These are phyloP conservation scores for Rhododendron ferrugineum DNA, from an alignment of 148 eudicot genomes.

Conservation along the genomic window DNA sequence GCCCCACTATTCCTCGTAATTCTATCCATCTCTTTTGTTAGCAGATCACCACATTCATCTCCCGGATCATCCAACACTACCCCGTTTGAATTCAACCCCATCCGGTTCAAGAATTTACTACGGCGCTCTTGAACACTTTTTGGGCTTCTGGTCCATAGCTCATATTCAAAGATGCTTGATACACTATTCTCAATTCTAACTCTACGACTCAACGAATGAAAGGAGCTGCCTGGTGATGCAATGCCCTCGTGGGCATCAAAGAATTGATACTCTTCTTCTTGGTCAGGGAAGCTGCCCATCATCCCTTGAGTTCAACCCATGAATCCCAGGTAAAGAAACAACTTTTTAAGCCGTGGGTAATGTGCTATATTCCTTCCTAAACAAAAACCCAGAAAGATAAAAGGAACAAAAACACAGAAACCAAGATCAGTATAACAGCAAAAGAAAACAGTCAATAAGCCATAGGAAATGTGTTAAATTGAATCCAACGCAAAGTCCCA, in stretches of 20 bases:
- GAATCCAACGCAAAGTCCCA: conserved; percentile 14
- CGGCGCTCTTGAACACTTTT: conserved; percentile 70
- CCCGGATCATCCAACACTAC: conserved; percentile 16
- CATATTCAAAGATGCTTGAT: conserved; percentile 37
- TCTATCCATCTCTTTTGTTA: conserved; percentile 26
- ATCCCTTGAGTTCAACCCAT: conserved; percentile 69
- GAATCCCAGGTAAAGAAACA: conserved; percentile 47
- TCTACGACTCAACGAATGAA: conserved; percentile 12
- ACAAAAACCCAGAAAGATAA: conserved; percentile 23
- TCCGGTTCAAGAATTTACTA: conserved; percentile 52
- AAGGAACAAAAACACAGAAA: conserved; percentile 31
- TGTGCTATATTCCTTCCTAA: conserved; percentile 47
- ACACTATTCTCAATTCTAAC: conserved; percentile 15
- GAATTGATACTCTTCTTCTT: conserved; percentile 44
- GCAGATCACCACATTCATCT: conserved; percentile 16
- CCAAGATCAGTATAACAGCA: conserved; percentile 49
- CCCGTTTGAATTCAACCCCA: conserved; percentile 47
- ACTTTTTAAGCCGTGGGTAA: conserved; percentile 37
- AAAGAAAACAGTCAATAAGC: conserved; percentile 26
- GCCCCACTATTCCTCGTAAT: conserved; percentile 35
- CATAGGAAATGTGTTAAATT: conserved; percentile 6
- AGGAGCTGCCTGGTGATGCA: conserved; percentile 27
- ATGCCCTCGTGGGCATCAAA: conserved; percentile 78
- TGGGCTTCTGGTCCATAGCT: conserved; percentile 61
- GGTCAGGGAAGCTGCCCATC: conserved; percentile 56